Evolutionary conservation across 148 eudicot genomes (phyloP), one percentile per base, ranked within the genome.

Genomic region (Chenopodium suecicum): DNA sequence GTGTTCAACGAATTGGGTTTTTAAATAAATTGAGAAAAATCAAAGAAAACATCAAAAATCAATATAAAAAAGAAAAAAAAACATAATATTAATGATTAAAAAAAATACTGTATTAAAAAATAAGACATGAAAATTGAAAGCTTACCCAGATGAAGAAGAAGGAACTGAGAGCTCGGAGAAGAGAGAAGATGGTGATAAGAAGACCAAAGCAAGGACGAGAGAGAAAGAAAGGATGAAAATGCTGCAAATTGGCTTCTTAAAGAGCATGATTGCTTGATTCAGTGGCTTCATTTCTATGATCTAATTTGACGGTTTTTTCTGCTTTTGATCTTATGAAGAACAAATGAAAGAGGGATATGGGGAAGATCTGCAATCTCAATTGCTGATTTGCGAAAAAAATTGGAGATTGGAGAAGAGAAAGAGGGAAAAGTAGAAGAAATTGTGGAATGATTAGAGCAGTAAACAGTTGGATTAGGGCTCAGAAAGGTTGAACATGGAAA

Each of bases 161-260:
- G 90, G 79, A 29, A 79, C 22, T 27, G 83, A 82, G 37, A 84
- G 84, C 86, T 83, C 70, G 46, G 90, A 86, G 79, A 88, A 89
- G 72, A 89, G 87, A n/a, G 89, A 92, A 50, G 91, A 84, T 54
- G 94, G 91, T 2, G 95, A 83, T 60, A 91, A 82, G 82, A 79
- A 88, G 70, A 90, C 50, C 10, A 91, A 58, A 70, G 87, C 87
- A 41, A 91, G 82, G 62, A 90, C 65, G 54, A 92, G 83, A 60
- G 88, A 91, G 77, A 84, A 23, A 60, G 82, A 81, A 32, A 91
- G 78, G 29, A 88, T 73, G 69, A 80, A 19, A 76, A 88, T 82
- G 68, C 85, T 81, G 81, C 82, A 81, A 29, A 88, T 37, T 6
- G 90, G 90, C 70, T 85, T 88, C 52, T 73, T 8, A 47, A 85